Evolutionary conservation across 2,329 filamentous ascomycete genomes (phyloP).

Genomic region (Berkeleyomyces rouxiae): DNA sequence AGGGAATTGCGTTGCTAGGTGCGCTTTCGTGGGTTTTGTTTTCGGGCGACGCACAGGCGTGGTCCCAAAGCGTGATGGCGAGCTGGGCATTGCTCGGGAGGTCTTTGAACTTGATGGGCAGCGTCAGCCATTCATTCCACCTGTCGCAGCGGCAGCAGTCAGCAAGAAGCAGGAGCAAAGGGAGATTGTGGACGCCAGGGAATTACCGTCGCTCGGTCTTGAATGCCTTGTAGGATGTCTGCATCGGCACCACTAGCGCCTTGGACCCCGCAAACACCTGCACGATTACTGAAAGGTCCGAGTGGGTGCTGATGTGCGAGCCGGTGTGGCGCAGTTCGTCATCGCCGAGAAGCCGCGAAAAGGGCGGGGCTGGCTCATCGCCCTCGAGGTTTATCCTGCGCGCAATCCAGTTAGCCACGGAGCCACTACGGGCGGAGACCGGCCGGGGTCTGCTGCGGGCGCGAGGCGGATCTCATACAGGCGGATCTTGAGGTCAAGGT

Average conservation of each 20-base stretch:
- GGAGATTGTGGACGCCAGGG: too few species aligned
- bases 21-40: slow-evolving; percentile 59
- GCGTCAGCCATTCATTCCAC: slow-evolving; percentile 92
- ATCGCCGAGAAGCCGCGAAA: slow-evolving; percentile 58
- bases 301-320: slow-evolving; percentile 64
- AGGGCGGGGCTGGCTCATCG: slow-evolving; percentile 25
- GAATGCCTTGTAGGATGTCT: slow-evolving; percentile 87
- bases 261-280: slow-evolving; percentile 96
- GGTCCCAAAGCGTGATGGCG: slow-evolving; percentile 88
- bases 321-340: slow-evolving; percentile 75
- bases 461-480: slow-evolving; percentile 31
- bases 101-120: slow-evolving; percentile 71
- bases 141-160: slow-evolving; percentile 22
- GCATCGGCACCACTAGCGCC: slow-evolving; percentile 75
- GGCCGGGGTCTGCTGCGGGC: neutral
- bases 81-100: slow-evolving; percentile 69
- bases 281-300: slow-evolving; percentile 81
- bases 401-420: neutral
- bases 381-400: slow-evolving; percentile 32
- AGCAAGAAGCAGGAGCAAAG: neutral
- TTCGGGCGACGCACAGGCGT: slow-evolving; percentile 20
- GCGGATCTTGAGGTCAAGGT: slow-evolving; percentile 52
- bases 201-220: slow-evolving; percentile 48
- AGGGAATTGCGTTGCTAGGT: slow-evolving; percentile 67
- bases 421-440: neutral